These are phyloP conservation scores for Suaeda aralocaspica DNA, from an alignment of 148 eudicot species.

Conservation along the genomic window DNA sequence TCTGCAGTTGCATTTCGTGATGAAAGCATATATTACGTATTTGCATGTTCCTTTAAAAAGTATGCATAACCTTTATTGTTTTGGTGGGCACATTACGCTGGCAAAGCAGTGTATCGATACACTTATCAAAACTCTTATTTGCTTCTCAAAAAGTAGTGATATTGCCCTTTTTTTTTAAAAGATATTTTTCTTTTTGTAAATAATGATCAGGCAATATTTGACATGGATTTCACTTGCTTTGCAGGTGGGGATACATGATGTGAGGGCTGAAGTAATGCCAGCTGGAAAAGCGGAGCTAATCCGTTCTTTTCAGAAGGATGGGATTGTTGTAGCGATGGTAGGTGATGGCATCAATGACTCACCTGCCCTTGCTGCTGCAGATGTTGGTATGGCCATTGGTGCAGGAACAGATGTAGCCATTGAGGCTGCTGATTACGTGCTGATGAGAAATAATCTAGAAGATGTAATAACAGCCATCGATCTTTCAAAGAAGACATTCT, in stretches of 20 bases:
- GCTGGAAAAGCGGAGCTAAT: conserved; percentile 93
- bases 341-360: conserved; percentile 98
- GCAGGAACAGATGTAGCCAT: conserved; percentile 97
- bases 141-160: neutral
- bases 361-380: conserved; percentile 93
- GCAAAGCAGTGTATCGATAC: neutral
- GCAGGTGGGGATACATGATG: conserved; percentile 85
- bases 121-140: too few species aligned
- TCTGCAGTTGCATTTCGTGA: neutral
- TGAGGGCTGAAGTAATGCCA: conserved; percentile 92
- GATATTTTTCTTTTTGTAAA: neutral
- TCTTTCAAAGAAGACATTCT: conserved; percentile 84
- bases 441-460: conserved; percentile 86
- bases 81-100: neutral
- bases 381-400: conserved; percentile 96
- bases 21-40: neutral
- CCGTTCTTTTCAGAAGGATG: conserved; percentile 69
- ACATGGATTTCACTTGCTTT: conserved; percentile 11
- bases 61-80: neutral
- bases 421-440: conserved; percentile 92
- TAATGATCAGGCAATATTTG: neutral
- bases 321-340: conserved; percentile 87
- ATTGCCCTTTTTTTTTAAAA: neutral
- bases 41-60: neutral
- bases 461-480: conserved; percentile 97